Evolutionary conservation across 768 basidiomycete species (phyloP).

Genomic region (Hydnomerulius pinastri): DNA sequence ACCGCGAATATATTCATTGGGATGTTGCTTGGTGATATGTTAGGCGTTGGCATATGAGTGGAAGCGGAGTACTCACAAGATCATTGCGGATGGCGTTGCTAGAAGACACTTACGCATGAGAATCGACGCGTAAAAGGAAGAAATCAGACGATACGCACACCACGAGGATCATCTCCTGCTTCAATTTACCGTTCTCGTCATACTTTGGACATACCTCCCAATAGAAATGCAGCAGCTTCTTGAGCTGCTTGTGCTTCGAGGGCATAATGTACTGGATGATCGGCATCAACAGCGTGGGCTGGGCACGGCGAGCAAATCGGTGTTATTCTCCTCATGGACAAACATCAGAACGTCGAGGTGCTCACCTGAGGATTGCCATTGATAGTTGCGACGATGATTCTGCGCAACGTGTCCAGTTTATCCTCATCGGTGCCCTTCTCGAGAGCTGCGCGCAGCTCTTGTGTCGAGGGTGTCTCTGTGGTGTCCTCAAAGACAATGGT

Average conservation of each 20-base stretch:
- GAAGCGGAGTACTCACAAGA: slow-evolving; percentile 57
- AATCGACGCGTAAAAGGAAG: slow-evolving; percentile 3
- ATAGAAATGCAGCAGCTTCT: slow-evolving; percentile 95
- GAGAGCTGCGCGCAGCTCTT: slow-evolving; percentile 78
- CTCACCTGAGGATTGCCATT: slow-evolving; percentile 92
- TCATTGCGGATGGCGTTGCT: slow-evolving; percentile 98
- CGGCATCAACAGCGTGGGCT: slow-evolving; percentile 96
- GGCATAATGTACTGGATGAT: slow-evolving; percentile 99
- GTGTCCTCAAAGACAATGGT: slow-evolving; percentile 76
- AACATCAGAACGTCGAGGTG: neutral
- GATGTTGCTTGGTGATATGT: slow-evolving; percentile 76
- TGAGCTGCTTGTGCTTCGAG: slow-evolving; percentile 91
- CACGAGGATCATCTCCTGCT: slow-evolving; percentile 99
- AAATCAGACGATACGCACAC: slow-evolving; percentile 60
- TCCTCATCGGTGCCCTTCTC: slow-evolving; percentile 97
- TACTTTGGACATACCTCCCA: slow-evolving; percentile 99
- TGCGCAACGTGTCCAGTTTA: slow-evolving; percentile 93
- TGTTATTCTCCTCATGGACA: slow-evolving; percentile 1
- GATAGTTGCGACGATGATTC: slow-evolving; percentile 90
- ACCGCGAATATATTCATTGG: slow-evolving; percentile 98
- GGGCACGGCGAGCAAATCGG: neutral
- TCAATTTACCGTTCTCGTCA: slow-evolving; percentile 94
- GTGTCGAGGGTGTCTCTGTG: slow-evolving; percentile 73
- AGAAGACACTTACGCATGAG: slow-evolving; percentile 11
- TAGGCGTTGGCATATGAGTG: slow-evolving; percentile 8